Evolutionary conservation across 2,329 filamentous ascomycete genomes (phyloP).

Genomic region (Pseudogymnoascus sp.): DNA sequence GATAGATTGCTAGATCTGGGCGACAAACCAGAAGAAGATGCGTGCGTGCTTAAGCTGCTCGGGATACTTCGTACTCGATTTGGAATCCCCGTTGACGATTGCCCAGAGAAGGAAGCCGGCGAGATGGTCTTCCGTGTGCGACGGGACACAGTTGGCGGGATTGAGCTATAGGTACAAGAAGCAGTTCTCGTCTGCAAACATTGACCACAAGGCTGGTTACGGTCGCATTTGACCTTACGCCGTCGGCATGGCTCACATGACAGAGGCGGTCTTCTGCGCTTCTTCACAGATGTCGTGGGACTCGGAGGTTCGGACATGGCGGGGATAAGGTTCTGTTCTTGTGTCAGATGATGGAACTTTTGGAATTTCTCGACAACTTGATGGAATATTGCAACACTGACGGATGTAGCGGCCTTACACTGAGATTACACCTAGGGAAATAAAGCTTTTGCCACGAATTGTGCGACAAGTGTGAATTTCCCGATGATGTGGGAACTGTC

Average conservation of each 20-base stretch:
- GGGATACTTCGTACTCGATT: background rate
- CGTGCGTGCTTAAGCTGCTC: conserved; percentile 5
- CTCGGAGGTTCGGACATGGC: background rate
- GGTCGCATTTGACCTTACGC: conserved; percentile 39
- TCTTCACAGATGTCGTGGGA: conserved; percentile 9
- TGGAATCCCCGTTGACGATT: background rate
- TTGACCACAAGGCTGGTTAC: conserved; percentile 33
- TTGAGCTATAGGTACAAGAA: conserved; percentile 26
- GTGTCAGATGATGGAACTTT: background rate
- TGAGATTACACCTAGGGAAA: background rate
- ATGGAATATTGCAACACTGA: background rate
- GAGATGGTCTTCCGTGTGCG: conserved; percentile 1
- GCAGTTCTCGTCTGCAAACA: conserved; percentile 27
- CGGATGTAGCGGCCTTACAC: background rate
- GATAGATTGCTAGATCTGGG: background rate
- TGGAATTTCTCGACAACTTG: background rate
- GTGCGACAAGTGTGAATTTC: background rate
- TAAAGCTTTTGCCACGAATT: background rate
- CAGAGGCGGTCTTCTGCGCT: conserved; percentile 27
- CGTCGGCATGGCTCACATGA: conserved; percentile 36
- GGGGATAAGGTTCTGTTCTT: background rate
- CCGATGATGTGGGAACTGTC: background rate
- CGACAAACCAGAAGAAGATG: background rate
- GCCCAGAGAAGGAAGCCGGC: background rate
- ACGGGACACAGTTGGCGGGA: conserved; percentile 8